phyloP scores from a whole-genome alignment of 1,139 yeast species.

The Hansenula sp. region DNA sequence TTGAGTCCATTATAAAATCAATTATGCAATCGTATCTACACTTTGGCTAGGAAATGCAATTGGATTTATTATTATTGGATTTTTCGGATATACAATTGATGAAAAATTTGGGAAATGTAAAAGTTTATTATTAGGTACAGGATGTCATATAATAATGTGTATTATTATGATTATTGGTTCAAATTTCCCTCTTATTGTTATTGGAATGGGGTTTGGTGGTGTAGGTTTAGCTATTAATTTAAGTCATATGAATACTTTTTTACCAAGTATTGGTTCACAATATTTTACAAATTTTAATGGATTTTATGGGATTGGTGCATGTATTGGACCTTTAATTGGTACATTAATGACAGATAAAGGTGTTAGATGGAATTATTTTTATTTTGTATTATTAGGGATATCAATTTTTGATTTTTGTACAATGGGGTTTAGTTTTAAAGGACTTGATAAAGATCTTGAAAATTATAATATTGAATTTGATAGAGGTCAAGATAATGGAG shows the following conservation, averaged over 20 bases:
- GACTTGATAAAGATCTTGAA: conserved; percentile 38
- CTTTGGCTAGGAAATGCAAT: conserved; percentile 41
- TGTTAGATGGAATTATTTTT: conserved; percentile 49
- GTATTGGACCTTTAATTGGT: conserved; percentile 53
- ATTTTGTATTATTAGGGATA: conserved; percentile 41
- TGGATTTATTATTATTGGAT: conserved; percentile 37
- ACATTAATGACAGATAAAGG: conserved; percentile 45
- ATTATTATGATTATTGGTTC: conserved; percentile 26
- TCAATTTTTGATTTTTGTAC: conserved; percentile 29
- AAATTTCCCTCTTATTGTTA: conserved; percentile 36
- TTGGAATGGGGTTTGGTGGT: conserved; percentile 56
- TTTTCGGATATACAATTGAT: conserved; percentile 32
- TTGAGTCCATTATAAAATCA: conserved; percentile 35
- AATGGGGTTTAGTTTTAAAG: conserved; percentile 34
- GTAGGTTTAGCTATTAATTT: conserved; percentile 52
- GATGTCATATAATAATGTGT: conserved; percentile 22
- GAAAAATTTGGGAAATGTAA: conserved; percentile 34
- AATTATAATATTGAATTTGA: conserved; percentile 7
- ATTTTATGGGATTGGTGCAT: conserved; percentile 62
- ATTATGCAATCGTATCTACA: conserved; percentile 39
- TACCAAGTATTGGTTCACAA: conserved; percentile 44
- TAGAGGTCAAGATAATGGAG: not conserved
- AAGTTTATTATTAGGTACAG: conserved; percentile 16
- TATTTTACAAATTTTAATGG: conserved; percentile 56
- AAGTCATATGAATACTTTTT: conserved; percentile 54